Evolutionary conservation across 139 green algal species (phyloP).

Genomic region (Closterium sp.): DNA sequence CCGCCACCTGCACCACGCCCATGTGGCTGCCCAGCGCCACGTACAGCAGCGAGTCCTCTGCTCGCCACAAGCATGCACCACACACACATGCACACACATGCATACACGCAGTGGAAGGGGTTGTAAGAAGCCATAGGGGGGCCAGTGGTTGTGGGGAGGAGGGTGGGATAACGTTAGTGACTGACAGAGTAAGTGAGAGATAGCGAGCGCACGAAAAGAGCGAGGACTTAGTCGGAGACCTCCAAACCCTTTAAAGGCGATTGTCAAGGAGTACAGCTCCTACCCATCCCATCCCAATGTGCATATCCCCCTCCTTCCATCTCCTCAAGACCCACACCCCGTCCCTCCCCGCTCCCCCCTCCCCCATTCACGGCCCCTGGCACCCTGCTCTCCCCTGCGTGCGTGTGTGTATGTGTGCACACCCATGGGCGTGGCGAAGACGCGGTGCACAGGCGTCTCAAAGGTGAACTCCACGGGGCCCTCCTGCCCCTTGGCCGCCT

Average conservation of each 20-base stretch:
- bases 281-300: no score
- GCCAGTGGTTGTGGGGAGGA: background rate
- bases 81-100: no score
- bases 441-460: slow-evolving; percentile 45
- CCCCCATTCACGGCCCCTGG: no score
- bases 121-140: background rate
- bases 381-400: no score
- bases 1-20: slow-evolving; percentile 1
- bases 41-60: slow-evolving; percentile 23
- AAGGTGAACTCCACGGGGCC: slow-evolving; percentile 22
- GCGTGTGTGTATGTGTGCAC: background rate
- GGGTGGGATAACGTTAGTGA: background rate
- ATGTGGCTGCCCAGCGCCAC: slow-evolving; percentile 41
- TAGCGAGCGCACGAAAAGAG: background rate
- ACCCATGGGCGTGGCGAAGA: slow-evolving; percentile 40
- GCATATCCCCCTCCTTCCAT: no score
- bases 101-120: background rate
- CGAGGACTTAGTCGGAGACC: no score
- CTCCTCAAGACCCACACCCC: no score
- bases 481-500: background rate
- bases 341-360: no score
- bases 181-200: background rate
- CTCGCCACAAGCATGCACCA: no score
- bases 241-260: no score
- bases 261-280: no score